Conservation (phyloP, 305 asterid genomes). For the Solanum chacoense region DNA sequence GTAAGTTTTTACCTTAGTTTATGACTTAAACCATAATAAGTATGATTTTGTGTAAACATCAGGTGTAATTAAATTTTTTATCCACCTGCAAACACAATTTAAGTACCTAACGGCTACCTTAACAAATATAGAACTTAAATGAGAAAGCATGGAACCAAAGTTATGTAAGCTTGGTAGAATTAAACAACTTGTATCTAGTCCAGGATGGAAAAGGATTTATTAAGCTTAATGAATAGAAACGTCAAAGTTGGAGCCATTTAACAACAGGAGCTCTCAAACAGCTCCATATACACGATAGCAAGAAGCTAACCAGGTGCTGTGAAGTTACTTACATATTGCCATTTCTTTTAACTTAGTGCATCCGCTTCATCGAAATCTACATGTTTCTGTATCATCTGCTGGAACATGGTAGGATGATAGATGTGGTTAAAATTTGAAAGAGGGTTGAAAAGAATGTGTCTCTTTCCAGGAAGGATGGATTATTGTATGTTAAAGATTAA, state of each 20-base stretch:
- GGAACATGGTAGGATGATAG: background rate
- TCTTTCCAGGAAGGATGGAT: background rate
- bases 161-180: background rate
- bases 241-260: background rate
- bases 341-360: background rate
- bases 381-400: background rate
- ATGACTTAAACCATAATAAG: background rate
- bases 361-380: background rate
- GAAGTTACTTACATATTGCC: conserved; percentile 2
- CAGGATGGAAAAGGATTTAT: background rate
- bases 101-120: background rate
- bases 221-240: background rate
- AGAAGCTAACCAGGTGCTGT: conserved; percentile 8
- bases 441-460: conserved; percentile 3
- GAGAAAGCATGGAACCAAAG: background rate
- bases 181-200: background rate
- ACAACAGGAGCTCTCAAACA: background rate
- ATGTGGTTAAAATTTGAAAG: background rate
- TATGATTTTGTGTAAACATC: background rate
- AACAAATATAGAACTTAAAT: background rate
- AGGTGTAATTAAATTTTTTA: background rate
- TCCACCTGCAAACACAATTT: background rate
- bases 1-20: background rate
- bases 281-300: conserved; percentile 5
- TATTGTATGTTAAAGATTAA: conserved; percentile 1